Base-by-base conservation (phyloP, 1,284 basidiomycete species). In the Ustilago trichophora region DNA sequence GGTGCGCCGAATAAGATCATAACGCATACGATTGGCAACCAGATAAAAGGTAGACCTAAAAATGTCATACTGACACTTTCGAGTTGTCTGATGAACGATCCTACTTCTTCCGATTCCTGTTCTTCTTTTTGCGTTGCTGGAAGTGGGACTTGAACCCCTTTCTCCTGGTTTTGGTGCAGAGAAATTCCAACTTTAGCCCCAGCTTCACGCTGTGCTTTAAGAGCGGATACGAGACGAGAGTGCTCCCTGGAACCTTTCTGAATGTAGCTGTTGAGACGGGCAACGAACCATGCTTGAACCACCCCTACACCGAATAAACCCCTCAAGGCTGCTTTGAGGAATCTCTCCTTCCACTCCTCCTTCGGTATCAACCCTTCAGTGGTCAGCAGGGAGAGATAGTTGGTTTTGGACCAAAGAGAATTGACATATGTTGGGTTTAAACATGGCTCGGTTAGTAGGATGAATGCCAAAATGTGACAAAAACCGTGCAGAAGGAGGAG, bases 401-500 rank as follows among this genome's bases (percentile, higher is more conserved):
- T 21, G 4, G 38, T 8, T 41, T 68, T 63, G 11, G 38, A 41
- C 18, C 19, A 15, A 2, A 68, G 8, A 6, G 22, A 11, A 3
- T 24, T 15, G 5, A 36, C 41, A 15, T 37, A 63, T 0, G 16
- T 1, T 4, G 65, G 42, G 6, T 68, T 63, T 1, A 68, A 22
- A 48, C 65, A 68, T 12, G 65, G 58, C 21, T 63, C 65, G 7
- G 65, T 68, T 1, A 68, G 25, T 6, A 68, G 26, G 2, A 68
- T 13, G 9, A 68, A 68, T 1, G 42, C 40, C 6, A 68, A 15
- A 1, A 63, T 10, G 15, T 54, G 48, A 5, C 42, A 37, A 1
- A 32, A 6, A 0, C 42, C n/a, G 18, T 68, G 65, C 0, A 68
- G 13, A 1, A 68, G 9, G 1, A 68, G 27, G 0, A 68, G 29